Base-by-base conservation (phyloP, 139 green algal species). In the Chlorella sp. region DNA sequence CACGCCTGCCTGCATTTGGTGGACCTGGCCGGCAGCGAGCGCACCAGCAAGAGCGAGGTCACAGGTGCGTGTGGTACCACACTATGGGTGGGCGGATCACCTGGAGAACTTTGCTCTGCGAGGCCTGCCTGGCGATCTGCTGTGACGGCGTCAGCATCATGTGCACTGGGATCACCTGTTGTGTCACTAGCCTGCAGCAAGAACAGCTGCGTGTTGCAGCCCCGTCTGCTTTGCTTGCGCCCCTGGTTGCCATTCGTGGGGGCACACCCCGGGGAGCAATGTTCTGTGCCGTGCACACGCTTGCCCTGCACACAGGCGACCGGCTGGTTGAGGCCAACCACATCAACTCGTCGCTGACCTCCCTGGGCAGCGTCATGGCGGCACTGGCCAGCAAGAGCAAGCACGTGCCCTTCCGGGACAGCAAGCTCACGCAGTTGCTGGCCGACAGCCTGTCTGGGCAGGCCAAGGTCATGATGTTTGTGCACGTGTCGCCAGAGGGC, bases 391-490 rank as follows among this genome's bases (percentile, higher is more conserved):
- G 87, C 78, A 83, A 88, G 61, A 51, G 74, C 10, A 73, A 75
- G 30, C 91, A 97, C 77, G 77, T 97, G 22, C 93, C 93, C 42
- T 97, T 91, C 82, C 85, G 92, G 33, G 90, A 97, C 88, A 87
- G 73, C 74, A 97, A 96, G 87, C 89, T 98, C 14, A 98, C 93
- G 17, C 85, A 93, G 81, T 80, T 98, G 64, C 88, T 97, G 51
- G 77, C 88, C 71, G 92, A 97, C 85, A 91, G 82, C 64, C 78
- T 97, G 68, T 85, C 78, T n/a, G 91, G 91, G 5, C 76, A 93
- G 49, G 91, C 89, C 32, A 86, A 86, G 75, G 78, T 83, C 20
- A 93, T 95, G 88, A 97, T 97, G 92, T 95, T 97, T 79, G 89
- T 97, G 77, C 93, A 97, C 76, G 77, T 96, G 24, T 82, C 87